phyloP scores from a whole-genome alignment of 768 basidiomycete species.

The Leccinum fibrillosum region DNA sequence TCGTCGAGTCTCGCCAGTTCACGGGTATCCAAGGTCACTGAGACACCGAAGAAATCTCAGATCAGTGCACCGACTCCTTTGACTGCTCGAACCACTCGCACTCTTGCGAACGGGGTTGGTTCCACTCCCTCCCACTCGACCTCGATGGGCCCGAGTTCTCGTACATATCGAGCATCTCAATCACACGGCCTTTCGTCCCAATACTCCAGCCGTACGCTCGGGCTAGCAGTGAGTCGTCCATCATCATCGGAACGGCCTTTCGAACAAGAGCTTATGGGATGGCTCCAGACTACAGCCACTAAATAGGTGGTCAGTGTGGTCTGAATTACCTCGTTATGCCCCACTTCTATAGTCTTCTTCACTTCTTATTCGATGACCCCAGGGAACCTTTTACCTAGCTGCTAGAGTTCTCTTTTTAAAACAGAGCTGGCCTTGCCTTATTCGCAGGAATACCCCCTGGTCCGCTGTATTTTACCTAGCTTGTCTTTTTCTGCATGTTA shows the following conservation, averaged over 20 bases:
- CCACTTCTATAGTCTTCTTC: slow-evolving; percentile 2
- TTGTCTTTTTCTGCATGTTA: slow-evolving; percentile 34
- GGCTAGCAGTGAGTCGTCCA: slow-evolving; percentile 57
- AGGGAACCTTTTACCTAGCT: slow-evolving; percentile 22
- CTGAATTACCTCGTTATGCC: slow-evolving; percentile 8
- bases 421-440: slow-evolving; percentile 36
- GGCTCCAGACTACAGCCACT: slow-evolving; percentile 36
- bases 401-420: slow-evolving; percentile 27
- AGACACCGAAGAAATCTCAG: slow-evolving; percentile 85
- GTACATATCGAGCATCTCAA: slow-evolving; percentile 68
- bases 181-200: slow-evolving; percentile 68
- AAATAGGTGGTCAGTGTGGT: slow-evolving; percentile 23
- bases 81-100: slow-evolving; percentile 70
- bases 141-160: slow-evolving; percentile 56
- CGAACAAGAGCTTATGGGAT: slow-evolving; percentile 36
- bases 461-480: slow-evolving; percentile 41
- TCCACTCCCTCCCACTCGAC: slow-evolving; percentile 61
- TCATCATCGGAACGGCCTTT: slow-evolving; percentile 34
- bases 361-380: slow-evolving; percentile 10
- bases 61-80: slow-evolving; percentile 88
- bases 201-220: slow-evolving; percentile 72
- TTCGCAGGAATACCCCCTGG: slow-evolving; percentile 36
- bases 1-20: slow-evolving; percentile 51
- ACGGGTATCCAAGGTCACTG: slow-evolving; percentile 53
- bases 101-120: slow-evolving; percentile 45